These are phyloP conservation scores for Metroxylon sagu DNA, from an alignment of 176 grass and related monocot genomes.

Conservation along the genomic window DNA sequence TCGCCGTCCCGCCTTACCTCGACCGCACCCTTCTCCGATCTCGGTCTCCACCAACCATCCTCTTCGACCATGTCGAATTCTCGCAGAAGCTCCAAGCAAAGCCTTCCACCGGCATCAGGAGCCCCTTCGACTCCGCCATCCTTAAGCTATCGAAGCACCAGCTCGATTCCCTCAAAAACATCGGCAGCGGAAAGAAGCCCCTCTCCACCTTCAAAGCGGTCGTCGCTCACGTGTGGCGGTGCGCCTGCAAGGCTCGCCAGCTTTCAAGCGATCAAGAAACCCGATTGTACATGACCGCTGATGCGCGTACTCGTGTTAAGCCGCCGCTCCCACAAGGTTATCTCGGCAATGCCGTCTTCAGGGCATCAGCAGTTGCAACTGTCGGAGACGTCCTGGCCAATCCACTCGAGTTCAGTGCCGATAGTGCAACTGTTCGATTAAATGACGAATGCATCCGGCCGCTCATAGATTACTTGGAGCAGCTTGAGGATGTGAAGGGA, in stretches of 20 bases:
- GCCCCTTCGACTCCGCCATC: background rate
- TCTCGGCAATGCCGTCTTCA: slow-evolving; percentile 35
- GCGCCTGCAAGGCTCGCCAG: background rate
- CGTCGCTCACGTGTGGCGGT: slow-evolving; percentile 1
- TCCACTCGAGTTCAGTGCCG: slow-evolving; percentile 27
- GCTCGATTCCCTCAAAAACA: slow-evolving; percentile 6
- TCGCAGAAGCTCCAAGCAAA: too few relatives aligned
- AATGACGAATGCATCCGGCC: slow-evolving; percentile 50
- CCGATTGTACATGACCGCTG: slow-evolving; percentile 1
- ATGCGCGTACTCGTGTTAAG: background rate
- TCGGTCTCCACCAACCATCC: background rate
- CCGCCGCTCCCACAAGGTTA: background rate
- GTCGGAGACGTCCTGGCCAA: slow-evolving; percentile 36
- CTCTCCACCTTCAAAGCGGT: slow-evolving; percentile 6
- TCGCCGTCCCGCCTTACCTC: slow-evolving; percentile 10
- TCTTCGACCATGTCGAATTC: slow-evolving; percentile 43
- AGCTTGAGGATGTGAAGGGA: slow-evolving; percentile 8
- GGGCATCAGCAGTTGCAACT: slow-evolving; percentile 28
- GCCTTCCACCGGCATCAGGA: too few relatives aligned
- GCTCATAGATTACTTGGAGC: slow-evolving; percentile 47
- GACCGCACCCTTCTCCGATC: slow-evolving; percentile 44
- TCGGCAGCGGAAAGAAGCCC: background rate
- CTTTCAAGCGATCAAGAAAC: background rate
- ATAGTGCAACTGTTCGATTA: slow-evolving; percentile 33
- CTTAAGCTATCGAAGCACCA: background rate